Conservation (phyloP, 2,329 filamentous ascomycete genomes). For the Pseudogymnoascus sp. region DNA sequence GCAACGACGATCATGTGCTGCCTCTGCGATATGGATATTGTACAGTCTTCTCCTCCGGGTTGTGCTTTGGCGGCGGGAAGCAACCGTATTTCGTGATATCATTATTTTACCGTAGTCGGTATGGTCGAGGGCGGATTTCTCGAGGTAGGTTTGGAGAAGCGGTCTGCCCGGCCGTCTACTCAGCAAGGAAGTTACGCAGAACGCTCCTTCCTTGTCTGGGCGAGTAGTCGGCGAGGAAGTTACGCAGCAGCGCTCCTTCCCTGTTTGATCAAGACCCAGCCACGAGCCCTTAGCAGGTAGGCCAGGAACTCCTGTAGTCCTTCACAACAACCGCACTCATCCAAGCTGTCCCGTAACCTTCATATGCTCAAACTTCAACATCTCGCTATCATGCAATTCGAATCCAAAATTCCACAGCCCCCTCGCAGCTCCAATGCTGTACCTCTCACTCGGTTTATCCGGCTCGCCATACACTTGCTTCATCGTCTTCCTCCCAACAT, state of each 20-base stretch:
- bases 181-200: background rate
- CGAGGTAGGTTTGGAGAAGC: background rate
- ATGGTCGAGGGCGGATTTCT: background rate
- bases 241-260: background rate
- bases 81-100: background rate
- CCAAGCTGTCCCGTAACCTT: background rate
- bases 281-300: background rate
- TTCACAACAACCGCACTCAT: background rate
- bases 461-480: constrained; percentile 12
- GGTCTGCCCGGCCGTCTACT: background rate
- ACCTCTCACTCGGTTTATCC: background rate
- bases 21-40: background rate
- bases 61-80: background rate
- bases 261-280: background rate
- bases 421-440: constrained; percentile 8
- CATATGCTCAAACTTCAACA: background rate
- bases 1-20: background rate
- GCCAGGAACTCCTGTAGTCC: background rate
- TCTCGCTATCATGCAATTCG: constrained; percentile 10
- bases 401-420: constrained; percentile 16
- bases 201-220: background rate
- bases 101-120: background rate
- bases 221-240: background rate
- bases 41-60: background rate
- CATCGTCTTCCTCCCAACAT: constrained; percentile 26